Conservation (phyloP, 2,329 filamentous ascomycete species). For the Didymella keratinophila region DNA sequence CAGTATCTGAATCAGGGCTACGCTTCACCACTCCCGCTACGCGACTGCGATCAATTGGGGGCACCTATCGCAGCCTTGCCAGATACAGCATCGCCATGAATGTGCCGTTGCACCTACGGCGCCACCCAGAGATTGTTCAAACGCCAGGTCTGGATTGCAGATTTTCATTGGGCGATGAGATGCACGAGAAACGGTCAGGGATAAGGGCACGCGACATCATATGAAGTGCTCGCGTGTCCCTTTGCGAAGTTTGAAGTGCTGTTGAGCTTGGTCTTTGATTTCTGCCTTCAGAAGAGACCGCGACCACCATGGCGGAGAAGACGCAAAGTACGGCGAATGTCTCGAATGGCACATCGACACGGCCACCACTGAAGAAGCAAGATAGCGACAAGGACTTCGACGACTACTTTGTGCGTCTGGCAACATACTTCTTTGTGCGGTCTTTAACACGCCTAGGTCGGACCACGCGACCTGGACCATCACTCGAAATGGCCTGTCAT, state of each 20-base stretch:
- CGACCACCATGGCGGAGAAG: conserved; percentile 26
- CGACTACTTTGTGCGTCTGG: conserved; percentile 64
- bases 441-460: conserved; percentile 44
- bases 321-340: conserved; percentile 23
- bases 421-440: background rate
- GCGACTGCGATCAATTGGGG: conserved; percentile 22
- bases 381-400: conserved; percentile 54
- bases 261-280: background rate
- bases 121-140: conserved; percentile 23
- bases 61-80: conserved; percentile 21
- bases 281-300: background rate
- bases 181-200: conserved; percentile 8
- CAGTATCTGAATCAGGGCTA: conserved; percentile 18
- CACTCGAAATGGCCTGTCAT: conserved; percentile 81
- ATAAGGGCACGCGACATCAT: conserved; percentile 21
- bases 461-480: conserved; percentile 72
- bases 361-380: conserved; percentile 30
- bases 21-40: conserved; percentile 19
- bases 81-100: conserved; percentile 20
- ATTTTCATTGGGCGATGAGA: conserved; percentile 6
- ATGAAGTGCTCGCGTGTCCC: conserved; percentile 10
- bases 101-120: conserved; percentile 18
- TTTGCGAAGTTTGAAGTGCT: background rate
- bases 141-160: conserved; percentile 21
- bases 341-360: conserved; percentile 16